Evolutionary conservation across 352 stramenopile species (phyloP), one percentile per base, ranked within the genome.

Genomic region (Globisporangium okanoganense): DNA sequence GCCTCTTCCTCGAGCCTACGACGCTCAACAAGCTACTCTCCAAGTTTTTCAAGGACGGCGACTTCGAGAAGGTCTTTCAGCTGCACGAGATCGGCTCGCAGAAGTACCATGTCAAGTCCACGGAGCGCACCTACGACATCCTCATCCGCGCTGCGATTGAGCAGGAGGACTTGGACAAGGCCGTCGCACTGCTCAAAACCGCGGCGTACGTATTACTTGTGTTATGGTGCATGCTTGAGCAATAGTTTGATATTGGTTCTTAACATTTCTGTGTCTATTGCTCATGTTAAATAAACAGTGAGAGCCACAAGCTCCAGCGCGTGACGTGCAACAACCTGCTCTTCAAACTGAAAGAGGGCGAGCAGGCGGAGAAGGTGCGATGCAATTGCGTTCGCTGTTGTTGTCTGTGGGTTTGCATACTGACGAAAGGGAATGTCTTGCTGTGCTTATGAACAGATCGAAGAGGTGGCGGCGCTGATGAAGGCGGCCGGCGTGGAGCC

Each of bases 271-370:
- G 45, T 53, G 20, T 67, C 7, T 27, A 35, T 61, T 12, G 36
- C 41, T n/a, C 1, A 29, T 48, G 49, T 47, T 12, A 38, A 24
- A 45, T 22, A 24, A 38, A 55, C 49, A 92, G 82, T 48, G 73
- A 89, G 56, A 64, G 69, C 61, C 80, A 83, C 64, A 88, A 89
- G 69, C 69, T 92, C 41, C 84, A 90, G 72, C 82, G 82, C 65
- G 82, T 92, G 75, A 92, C 82, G 61, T 92, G 82, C 79, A 92
- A 92, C 79, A 90, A 92, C 72, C 52, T 92, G 61, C 69, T 92
- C 24, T 90, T 90, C 67, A 89, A 92, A 76, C 79, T 92, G n/a
- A 92, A 92, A 72, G 76, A 89, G 62, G 78, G 80, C 57, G 80
- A 86, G 41, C 69, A 90, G 67, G 69, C 79, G 57, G 82, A 92